phyloP scores from a whole-genome alignment of 208 protist genomes.

The Phytomonas serpens region DNA sequence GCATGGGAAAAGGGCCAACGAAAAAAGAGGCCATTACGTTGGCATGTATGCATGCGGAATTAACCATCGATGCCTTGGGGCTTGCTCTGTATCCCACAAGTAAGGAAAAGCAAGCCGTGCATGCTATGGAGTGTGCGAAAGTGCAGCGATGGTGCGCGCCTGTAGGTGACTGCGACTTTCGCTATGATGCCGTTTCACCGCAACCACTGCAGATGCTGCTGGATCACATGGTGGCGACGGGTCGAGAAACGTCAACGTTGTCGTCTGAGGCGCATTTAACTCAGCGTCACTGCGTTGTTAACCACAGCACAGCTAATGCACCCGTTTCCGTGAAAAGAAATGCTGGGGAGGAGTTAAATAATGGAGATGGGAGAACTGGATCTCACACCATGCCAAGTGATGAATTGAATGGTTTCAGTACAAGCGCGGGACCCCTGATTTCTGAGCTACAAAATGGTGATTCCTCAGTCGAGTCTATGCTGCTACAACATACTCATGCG shows the following conservation, averaged over 20 bases:
- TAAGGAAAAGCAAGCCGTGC: conserved; percentile 30
- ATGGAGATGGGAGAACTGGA: not conserved
- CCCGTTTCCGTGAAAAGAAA: not conserved
- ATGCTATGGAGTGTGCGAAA: conserved; percentile 57
- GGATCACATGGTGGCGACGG: not conserved
- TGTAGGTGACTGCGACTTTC: conserved; percentile 40
- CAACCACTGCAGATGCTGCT: conserved; percentile 39
- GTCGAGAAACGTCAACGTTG: not conserved
- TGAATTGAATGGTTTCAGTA: not conserved
- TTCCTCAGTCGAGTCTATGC: conserved; percentile 38
- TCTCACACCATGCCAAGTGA: not conserved
- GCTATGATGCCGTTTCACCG: conserved; percentile 35
- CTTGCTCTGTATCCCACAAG: conserved; percentile 57
- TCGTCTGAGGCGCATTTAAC: not conserved
- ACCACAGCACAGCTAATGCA: not conserved
- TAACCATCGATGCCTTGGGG: conserved; percentile 80
- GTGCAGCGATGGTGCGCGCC: conserved; percentile 65
- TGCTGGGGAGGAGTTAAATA: not conserved
- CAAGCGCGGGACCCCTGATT: not conserved
- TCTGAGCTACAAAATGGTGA: conserved; percentile 1
- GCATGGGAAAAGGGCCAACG: conserved; percentile 52
- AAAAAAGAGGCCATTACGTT: conserved; percentile 51
- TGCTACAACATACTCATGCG: conserved; percentile 49
- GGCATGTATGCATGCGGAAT: conserved; percentile 87
- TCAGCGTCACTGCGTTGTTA: not conserved